Evolutionary conservation across 2,329 filamentous ascomycete species (phyloP), one percentile per base, ranked within the genome.

Genomic region (Phyllosticta citribraziliensis): DNA sequence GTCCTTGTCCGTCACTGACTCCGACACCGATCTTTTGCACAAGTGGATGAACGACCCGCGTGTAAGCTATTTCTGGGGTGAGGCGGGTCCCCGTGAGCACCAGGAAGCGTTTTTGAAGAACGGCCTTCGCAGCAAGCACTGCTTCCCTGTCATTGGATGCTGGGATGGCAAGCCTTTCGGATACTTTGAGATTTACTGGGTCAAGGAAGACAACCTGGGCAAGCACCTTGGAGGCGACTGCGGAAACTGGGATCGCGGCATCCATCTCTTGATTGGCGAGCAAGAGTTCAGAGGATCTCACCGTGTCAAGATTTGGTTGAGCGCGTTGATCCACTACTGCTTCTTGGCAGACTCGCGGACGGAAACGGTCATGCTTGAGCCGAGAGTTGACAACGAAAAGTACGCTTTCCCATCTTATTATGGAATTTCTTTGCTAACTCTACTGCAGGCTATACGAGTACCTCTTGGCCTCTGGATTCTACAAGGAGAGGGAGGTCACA

Each of bases 131-230:
- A 85, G 81, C 20, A 80, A 81, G 19, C 88, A 97, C 73, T 91
- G 87, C 9, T 96, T 97, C 73, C 94, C 94, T 0, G 91, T 87
- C 0, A 93, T 97, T 63, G 94, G 89, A 0, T 87, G 91, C 71
- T 99, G 93, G 89, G 91, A 97, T 67, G 92, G 91, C 11, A 88
- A 93, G 63, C 93, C 93, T 0, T 99, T 97, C 75, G 94, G 91
- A 0, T 99, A 95, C 72, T 97, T 99, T 71, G 94, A 99, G 77
- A 82, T 99, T 35, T 99, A 99, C 76, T 99, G 94, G 93, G 91
- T 94, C 3, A 96, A 96, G 69, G 94, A 99, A 71, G 94, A 97
- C 69, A 77, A 80, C 0, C 73, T 99, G 0, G 91, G 89, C 0
- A 82, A 80, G 55, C 80, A 90, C 65, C 74, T 95, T 3, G 85